phyloP scores from a whole-genome alignment of 345 rosid genomes.

The Geranium brycei region DNA sequence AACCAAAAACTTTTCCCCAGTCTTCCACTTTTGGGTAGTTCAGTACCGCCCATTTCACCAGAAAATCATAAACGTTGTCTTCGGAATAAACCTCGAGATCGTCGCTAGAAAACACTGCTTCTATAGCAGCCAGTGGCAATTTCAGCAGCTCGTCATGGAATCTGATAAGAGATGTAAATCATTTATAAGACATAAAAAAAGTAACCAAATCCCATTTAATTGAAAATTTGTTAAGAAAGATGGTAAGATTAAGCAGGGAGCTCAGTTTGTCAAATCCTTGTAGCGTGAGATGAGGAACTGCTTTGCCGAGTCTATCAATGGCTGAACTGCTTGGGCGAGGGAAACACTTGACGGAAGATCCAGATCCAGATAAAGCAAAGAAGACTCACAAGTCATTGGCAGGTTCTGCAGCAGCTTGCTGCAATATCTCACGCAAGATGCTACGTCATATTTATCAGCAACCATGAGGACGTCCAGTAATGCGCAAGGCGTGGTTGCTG shows the following conservation, averaged over 20 bases:
- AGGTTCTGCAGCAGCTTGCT: constrained; percentile 41
- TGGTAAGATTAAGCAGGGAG: neutral
- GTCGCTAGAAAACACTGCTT: constrained; percentile 64
- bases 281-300: constrained; percentile 45
- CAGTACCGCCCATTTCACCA: constrained; percentile 55
- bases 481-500: constrained; percentile 33
- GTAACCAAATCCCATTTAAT: too few species aligned
- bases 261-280: constrained; percentile 52
- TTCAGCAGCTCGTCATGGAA: constrained; percentile 51
- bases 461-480: constrained; percentile 64
- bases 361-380: constrained; percentile 65
- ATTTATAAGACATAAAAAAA: too few species aligned
- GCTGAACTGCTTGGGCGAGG: constrained; percentile 63
- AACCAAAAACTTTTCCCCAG: constrained; percentile 40
- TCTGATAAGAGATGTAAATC: constrained; percentile 20
- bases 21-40: constrained; percentile 59
- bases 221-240: neutral
- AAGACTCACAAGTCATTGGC: constrained; percentile 69
- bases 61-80: constrained; percentile 58
- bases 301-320: constrained; percentile 59
- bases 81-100: constrained; percentile 57
- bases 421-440: constrained; percentile 76
- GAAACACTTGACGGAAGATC: constrained; percentile 61
- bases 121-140: constrained; percentile 70
- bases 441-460: constrained; percentile 79